Percentiles rank a stretch among this genome's conserved stretches.
Conservation (phyloP, 805 yeast species). For the Cyberlindnera petersonii region DNA sequence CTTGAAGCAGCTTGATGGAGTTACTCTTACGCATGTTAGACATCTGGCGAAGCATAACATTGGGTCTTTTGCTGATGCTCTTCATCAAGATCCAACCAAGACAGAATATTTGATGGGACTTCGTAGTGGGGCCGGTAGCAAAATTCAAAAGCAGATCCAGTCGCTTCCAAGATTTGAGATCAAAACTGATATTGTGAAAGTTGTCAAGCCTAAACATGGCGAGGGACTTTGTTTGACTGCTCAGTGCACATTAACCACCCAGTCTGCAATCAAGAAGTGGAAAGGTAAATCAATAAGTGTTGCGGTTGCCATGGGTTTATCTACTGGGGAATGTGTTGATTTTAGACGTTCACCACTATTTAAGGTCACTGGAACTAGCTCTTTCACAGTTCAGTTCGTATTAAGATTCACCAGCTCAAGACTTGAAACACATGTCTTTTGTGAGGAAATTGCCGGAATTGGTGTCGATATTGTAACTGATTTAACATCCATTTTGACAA, state of each 20-base stretch:
- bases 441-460: slow-evolving; percentile 38
- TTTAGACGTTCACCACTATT: slow-evolving; percentile 37
- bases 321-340: slow-evolving; percentile 38
- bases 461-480: slow-evolving; percentile 13
- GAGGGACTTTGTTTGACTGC: slow-evolving; percentile 6
- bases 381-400: slow-evolving; percentile 28
- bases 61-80: slow-evolving; percentile 30
- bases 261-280: slow-evolving; percentile 25
- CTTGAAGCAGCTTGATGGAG: slow-evolving; percentile 44
- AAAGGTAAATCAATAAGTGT: slow-evolving; percentile 31
- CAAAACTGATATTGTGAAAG: slow-evolving; percentile 15
- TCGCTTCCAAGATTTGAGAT: slow-evolving; percentile 37
- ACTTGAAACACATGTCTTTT: slow-evolving; percentile 30
- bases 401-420: slow-evolving; percentile 20
- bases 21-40: slow-evolving; percentile 40
- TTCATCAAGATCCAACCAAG: slow-evolving; percentile 28
- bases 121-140: slow-evolving; percentile 38
- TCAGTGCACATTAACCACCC: background rate
- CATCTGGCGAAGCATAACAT: slow-evolving; percentile 37
- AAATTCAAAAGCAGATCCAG: slow-evolving; percentile 32
- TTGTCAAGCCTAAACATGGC: slow-evolving; percentile 5
- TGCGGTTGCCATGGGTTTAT: slow-evolving; percentile 29
- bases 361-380: slow-evolving; percentile 25
- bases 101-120: slow-evolving; percentile 41
- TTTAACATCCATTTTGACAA: slow-evolving; percentile 1